Conservation (phyloP, 306 rosid genomes). For the Trifolium dubium region DNA sequence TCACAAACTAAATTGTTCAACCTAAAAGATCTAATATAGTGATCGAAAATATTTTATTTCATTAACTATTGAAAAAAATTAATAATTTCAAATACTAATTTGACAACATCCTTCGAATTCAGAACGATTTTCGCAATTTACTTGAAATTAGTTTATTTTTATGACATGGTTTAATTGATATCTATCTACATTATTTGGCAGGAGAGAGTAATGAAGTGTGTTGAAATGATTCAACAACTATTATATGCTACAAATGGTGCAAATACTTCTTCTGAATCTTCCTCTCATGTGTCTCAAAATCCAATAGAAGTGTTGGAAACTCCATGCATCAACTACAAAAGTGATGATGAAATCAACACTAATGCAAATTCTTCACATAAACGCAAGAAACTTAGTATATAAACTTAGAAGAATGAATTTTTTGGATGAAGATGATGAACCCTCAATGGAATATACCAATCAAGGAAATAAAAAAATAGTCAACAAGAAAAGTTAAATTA, state of each 20-base stretch:
- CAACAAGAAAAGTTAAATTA: neutral
- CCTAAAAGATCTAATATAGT: neutral
- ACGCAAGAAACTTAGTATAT: conserved; percentile 70
- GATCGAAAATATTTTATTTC: neutral
- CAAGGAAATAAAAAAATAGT: conserved; percentile 28
- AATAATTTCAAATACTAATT: neutral
- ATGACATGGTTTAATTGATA: neutral
- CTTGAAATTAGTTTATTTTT: conserved; percentile 3
- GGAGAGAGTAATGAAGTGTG: conserved; percentile 78
- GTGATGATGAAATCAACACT: conserved; percentile 53
- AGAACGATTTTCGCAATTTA: neutral
- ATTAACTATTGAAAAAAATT: neutral
- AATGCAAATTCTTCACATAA: conserved; percentile 65
- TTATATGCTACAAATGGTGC: conserved; percentile 39
- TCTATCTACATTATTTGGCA: conserved; percentile 44
- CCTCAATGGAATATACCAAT: conserved; percentile 29
- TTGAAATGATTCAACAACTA: conserved; percentile 56
- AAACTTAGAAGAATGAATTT: conserved; percentile 53
- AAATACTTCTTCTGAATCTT: conserved; percentile 46
- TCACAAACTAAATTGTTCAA: neutral
- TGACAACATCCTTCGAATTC: neutral
- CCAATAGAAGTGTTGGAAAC: conserved; percentile 83
- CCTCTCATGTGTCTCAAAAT: conserved; percentile 63
- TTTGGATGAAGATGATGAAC: neutral
- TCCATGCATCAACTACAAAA: conserved; percentile 74